Conservation (phyloP, 331 rosid species). For the Malus hybrid region DNA sequence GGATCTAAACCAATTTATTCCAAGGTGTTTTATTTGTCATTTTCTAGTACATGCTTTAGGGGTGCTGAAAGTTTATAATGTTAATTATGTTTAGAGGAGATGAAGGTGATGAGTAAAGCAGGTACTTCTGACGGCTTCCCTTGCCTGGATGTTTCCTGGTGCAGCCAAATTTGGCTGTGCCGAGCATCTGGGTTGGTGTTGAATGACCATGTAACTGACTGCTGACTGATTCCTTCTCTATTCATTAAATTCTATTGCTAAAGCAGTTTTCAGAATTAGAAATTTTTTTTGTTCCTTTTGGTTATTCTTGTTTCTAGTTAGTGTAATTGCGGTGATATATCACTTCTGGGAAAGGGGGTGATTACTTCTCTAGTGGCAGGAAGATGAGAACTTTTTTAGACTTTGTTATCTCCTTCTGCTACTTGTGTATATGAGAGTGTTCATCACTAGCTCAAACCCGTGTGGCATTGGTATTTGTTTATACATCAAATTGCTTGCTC, state of each 20-base stretch:
- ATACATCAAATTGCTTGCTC: background rate
- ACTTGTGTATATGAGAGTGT: background rate
- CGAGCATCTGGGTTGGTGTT: conserved; percentile 25
- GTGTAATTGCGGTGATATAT: background rate
- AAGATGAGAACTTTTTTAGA: background rate
- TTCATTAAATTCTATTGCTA: background rate
- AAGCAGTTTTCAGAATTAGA: background rate
- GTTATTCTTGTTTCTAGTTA: background rate
- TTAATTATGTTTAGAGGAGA: conserved; percentile 13
- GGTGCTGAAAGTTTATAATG: background rate
- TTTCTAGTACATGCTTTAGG: background rate
- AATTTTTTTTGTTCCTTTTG: background rate
- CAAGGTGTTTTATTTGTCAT: background rate
- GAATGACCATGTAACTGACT: conserved; percentile 24
- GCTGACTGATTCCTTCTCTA: conserved; percentile 36
- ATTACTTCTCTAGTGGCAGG: background rate
- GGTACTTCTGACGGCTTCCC: conserved; percentile 42
- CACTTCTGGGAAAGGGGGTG: background rate
- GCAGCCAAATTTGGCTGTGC: conserved; percentile 29
- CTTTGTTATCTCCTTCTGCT: background rate
- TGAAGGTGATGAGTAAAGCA: conserved; percentile 43
- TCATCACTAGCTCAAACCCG: background rate
- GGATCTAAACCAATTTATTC: background rate
- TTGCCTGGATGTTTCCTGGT: conserved; percentile 38
- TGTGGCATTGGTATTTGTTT: background rate